Conservation (phyloP, 768 basidiomycete species). For the Lactarius sanguifluus region DNA sequence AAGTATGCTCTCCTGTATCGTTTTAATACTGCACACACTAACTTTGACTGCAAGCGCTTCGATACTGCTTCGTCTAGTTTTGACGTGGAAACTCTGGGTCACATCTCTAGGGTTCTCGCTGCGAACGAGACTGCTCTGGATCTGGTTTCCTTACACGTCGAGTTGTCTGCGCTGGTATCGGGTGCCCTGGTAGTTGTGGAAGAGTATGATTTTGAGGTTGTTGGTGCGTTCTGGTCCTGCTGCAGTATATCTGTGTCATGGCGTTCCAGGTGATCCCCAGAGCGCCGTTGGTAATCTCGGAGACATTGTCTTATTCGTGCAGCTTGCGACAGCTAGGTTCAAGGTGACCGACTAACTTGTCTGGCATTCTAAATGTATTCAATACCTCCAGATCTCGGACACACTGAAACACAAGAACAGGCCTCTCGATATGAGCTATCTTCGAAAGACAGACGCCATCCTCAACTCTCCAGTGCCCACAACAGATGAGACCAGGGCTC, state of each 20-base stretch:
- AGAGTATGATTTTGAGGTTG: slow-evolving; percentile 76
- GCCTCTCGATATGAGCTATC: slow-evolving; percentile 49
- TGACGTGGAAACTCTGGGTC: slow-evolving; percentile 69
- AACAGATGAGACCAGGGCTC: slow-evolving; percentile 38
- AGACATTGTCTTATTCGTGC: slow-evolving; percentile 73
- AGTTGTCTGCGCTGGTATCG: slow-evolving; percentile 62
- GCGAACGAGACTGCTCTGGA: slow-evolving; percentile 60
- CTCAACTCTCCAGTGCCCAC: slow-evolving; percentile 44
- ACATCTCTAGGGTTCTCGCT: slow-evolving; percentile 66
- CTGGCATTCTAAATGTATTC: neutral
- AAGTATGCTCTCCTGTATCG: slow-evolving; percentile 43
- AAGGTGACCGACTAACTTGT: slow-evolving; percentile 43
- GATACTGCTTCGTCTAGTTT: slow-evolving; percentile 47
- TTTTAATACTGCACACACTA: slow-evolving; percentile 11
- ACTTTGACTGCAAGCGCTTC: slow-evolving; percentile 51
- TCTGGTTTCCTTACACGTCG: slow-evolving; percentile 65
- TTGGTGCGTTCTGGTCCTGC: slow-evolving; percentile 52
- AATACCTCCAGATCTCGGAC: slow-evolving; percentile 46
- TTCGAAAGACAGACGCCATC: slow-evolving; percentile 49
- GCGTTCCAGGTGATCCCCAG: slow-evolving; percentile 70
- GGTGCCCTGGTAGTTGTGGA: slow-evolving; percentile 62
- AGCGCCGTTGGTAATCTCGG: slow-evolving; percentile 77
- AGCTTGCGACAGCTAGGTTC: slow-evolving; percentile 63
- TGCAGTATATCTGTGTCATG: neutral
- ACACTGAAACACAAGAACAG: slow-evolving; percentile 49